A percentile compares a stretch with the other conserved stretches of the same genome.
Evolutionary conservation across 352 stramenopile species (phyloP).

Genomic region (Phytophthora sojae): DNA sequence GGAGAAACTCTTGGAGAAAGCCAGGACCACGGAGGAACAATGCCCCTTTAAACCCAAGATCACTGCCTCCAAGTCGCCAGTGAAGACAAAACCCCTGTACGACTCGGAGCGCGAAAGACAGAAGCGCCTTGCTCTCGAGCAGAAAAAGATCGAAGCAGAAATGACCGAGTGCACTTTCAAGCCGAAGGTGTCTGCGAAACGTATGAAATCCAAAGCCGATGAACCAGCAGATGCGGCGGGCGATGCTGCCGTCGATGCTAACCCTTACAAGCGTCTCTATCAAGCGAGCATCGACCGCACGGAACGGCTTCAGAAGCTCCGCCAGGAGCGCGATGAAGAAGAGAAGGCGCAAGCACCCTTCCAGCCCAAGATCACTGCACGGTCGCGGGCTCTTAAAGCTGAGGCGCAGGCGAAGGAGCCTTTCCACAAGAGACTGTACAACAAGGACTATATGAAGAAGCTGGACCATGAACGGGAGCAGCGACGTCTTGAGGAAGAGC

Average conservation of each 20-base stretch:
- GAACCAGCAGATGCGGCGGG: neutral
- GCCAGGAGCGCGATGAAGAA: constrained; percentile 71
- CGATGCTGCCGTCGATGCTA: constrained; percentile 25
- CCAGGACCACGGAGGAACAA: constrained; percentile 64
- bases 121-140: constrained; percentile 69
- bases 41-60: constrained; percentile 87
- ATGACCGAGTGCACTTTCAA: constrained; percentile 74
- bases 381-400: constrained; percentile 31
- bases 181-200: constrained; percentile 65
- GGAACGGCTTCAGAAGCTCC: constrained; percentile 70
- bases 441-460: constrained; percentile 80
- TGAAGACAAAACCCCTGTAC: constrained; percentile 69
- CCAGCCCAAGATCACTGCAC: constrained; percentile 58
- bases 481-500: constrained; percentile 76
- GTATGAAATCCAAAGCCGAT: constrained; percentile 44
- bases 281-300: constrained; percentile 64
- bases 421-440: constrained; percentile 81
- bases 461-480: constrained; percentile 72
- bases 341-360: constrained; percentile 69
- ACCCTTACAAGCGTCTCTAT: constrained; percentile 78
- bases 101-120: constrained; percentile 76
- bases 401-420: constrained; percentile 54
- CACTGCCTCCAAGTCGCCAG: constrained; percentile 61
- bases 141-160: constrained; percentile 78
- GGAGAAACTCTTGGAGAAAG: constrained; percentile 66